A percentile compares a stretch with the other conserved stretches of the same genome.
Evolutionary conservation across 2,329 filamentous ascomycete species (phyloP).

Genomic region (Fusarium sp.): DNA sequence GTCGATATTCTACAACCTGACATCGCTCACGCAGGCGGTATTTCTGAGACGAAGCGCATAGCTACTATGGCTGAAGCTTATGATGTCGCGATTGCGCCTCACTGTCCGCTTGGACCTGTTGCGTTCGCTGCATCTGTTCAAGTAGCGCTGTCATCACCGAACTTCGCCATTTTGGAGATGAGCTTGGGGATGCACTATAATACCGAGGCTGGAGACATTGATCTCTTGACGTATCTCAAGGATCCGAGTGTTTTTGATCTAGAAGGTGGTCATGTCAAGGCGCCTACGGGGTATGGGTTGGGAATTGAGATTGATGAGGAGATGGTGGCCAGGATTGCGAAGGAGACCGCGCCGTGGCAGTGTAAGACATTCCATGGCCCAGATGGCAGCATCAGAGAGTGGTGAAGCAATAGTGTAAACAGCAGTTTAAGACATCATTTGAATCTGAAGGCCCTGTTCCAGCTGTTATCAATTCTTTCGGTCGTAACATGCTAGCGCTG

Average conservation of each 20-base stretch:
- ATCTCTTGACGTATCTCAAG: slow-evolving; percentile 73
- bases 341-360: slow-evolving; percentile 70
- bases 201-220: slow-evolving; percentile 67
- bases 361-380: slow-evolving; percentile 17
- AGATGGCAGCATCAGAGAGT: slow-evolving; percentile 16
- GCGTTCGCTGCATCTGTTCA: slow-evolving; percentile 77
- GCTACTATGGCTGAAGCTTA: slow-evolving; percentile 78
- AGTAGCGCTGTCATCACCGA: slow-evolving; percentile 67
- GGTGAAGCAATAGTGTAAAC: not conserved
- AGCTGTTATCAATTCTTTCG: not conserved
- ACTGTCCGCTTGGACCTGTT: slow-evolving; percentile 78
- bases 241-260: slow-evolving; percentile 73
- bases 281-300: slow-evolving; percentile 68
- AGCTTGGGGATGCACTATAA: slow-evolving; percentile 84
- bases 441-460: not conserved
- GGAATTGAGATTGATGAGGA: slow-evolving; percentile 80
- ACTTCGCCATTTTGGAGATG: slow-evolving; percentile 83
- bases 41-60: slow-evolving; percentile 76
- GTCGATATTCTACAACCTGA: slow-evolving; percentile 81
- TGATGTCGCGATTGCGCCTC: slow-evolving; percentile 77
- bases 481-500: accelerated
- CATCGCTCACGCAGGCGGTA: slow-evolving; percentile 76
- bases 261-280: slow-evolving; percentile 70
- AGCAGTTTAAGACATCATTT: accelerated
- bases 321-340: slow-evolving; percentile 67